Percentiles rank a stretch among this genome's conserved stretches.
Conservation (phyloP, 75 land plant species). For the Pseudotsuga menziesii region DNA sequence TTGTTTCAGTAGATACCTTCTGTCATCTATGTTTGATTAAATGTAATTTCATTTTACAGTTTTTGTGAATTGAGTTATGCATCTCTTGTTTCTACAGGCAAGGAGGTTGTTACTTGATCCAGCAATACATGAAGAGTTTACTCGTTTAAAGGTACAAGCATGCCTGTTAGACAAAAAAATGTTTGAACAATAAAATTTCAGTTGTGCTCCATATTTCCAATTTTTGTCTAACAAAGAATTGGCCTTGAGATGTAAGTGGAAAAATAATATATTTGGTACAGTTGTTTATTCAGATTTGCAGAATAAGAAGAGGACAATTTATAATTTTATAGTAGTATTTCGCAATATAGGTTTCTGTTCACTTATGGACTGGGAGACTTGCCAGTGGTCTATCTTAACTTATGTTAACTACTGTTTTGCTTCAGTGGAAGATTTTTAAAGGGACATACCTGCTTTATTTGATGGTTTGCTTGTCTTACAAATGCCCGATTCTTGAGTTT, state of each 20-base stretch:
- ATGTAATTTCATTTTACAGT: background rate
- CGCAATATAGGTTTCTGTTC: background rate
- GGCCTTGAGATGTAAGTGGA: background rate
- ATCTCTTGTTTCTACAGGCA: slow-evolving; percentile 38
- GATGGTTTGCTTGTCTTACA: too few relatives aligned
- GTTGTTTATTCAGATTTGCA: background rate
- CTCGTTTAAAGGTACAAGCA: slow-evolving; percentile 73
- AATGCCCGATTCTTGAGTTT: too few relatives aligned
- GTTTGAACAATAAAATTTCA: background rate
- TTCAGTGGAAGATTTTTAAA: too few relatives aligned
- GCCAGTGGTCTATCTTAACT: too few relatives aligned
- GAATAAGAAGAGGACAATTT: background rate
- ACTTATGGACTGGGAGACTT: too few relatives aligned
- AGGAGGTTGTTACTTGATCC: slow-evolving; percentile 90
- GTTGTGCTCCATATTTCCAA: background rate
- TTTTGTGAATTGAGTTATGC: background rate
- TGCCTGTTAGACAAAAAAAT: background rate
- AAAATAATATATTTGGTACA: background rate
- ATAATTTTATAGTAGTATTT: background rate
- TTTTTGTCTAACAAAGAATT: background rate
- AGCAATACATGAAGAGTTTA: slow-evolving; percentile 96
- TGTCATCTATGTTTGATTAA: background rate
- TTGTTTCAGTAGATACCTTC: background rate
- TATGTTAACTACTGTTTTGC: too few relatives aligned
- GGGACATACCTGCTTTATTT: too few relatives aligned